Percentiles rank a stretch among this genome's conserved stretches.
Evolutionary conservation across 1,284 basidiomycete genomes (phyloP).

Genomic region (Sporisorium sorghi): DNA sequence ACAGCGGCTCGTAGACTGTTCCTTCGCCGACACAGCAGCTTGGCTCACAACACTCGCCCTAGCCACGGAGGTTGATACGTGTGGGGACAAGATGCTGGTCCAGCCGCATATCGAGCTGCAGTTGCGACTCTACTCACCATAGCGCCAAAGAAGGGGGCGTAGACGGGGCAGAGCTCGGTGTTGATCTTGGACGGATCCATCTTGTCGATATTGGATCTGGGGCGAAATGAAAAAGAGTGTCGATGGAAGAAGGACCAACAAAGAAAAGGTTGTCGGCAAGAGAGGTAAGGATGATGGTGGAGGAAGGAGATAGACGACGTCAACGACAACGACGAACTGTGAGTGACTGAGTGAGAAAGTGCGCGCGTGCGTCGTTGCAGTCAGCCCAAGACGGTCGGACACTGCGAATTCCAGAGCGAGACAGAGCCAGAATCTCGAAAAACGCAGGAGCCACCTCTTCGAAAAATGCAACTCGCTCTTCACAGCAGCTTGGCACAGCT

Average conservation of each 20-base stretch:
- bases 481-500: too few species aligned
- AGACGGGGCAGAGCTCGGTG: conserved; percentile 67
- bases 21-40: background rate
- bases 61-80: too few species aligned
- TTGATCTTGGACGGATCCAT: conserved; percentile 62
- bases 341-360: conserved; percentile 6
- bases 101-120: too few species aligned
- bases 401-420: conserved; percentile 10
- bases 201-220: conserved; percentile 19
- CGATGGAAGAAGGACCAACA: conserved; percentile 14
- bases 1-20: background rate
- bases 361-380: conserved; percentile 22
- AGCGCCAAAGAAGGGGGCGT: conserved; percentile 93
- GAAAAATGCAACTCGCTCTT: too few species aligned
- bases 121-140: conserved; percentile 77
- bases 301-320: conserved; percentile 14
- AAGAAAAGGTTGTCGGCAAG: background rate
- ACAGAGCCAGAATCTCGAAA: conserved; percentile 2
- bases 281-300: conserved; percentile 4
- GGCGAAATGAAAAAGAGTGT: background rate
- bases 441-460: conserved; percentile 44
- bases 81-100: background rate
- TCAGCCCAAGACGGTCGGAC: background rate
- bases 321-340: background rate
- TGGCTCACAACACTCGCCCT: too few species aligned